These are phyloP conservation scores for Gymnopus androsaceus DNA, from an alignment of 1,284 basidiomycete genomes.

Conservation along the genomic window DNA sequence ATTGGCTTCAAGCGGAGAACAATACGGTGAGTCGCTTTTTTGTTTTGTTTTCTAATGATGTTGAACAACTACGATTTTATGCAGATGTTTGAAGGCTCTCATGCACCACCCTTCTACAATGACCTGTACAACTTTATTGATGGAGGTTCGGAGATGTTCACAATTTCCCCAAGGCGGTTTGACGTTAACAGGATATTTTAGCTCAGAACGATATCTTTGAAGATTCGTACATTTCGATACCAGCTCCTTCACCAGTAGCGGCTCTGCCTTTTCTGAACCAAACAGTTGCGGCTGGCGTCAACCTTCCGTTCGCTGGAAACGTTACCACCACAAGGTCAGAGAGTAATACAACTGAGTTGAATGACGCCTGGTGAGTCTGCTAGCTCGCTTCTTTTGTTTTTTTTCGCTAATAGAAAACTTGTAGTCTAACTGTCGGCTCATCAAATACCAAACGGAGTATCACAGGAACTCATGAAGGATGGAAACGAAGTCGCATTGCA, in stretches of 20 bases:
- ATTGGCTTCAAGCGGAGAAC: constrained; percentile 62
- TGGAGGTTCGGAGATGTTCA: too few species aligned
- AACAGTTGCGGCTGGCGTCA: neutral
- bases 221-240: constrained; percentile 42
- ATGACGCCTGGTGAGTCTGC: too few species aligned
- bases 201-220: constrained; percentile 67
- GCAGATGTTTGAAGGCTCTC: constrained; percentile 57
- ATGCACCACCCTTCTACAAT: constrained; percentile 57
- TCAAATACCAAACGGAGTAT: neutral
- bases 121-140: constrained; percentile 59
- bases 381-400: too few species aligned
- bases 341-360: too few species aligned
- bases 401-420: too few species aligned
- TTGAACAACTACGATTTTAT: neutral
- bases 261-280: constrained; percentile 33
- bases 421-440: neutral
- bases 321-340: neutral
- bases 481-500: constrained; percentile 13
- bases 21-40: constrained; percentile 9
- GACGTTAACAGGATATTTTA: too few species aligned
- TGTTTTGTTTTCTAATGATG: constrained; percentile 18
- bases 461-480: neutral
- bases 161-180: too few species aligned
- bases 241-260: constrained; percentile 39
- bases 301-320: neutral